A percentile compares a stretch with the other conserved stretches of the same genome.
Conservation (phyloP, 2,329 filamentous ascomycete genomes). For the Alternaria burnsii region DNA sequence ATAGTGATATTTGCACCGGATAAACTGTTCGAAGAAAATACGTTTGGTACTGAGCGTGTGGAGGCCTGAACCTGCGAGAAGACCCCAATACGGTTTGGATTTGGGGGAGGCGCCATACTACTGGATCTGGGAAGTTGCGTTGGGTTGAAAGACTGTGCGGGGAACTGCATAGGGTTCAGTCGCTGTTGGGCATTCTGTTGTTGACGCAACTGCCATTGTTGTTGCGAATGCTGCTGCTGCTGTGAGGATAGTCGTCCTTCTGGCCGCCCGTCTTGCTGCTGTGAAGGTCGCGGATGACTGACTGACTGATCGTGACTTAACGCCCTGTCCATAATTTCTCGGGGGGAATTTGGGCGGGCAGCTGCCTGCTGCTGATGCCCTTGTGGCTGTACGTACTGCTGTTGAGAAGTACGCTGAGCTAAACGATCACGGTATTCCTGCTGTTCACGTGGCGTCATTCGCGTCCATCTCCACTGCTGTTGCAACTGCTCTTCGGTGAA, state of each 20-base stretch:
- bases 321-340: no score
- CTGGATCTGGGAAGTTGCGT: not conserved
- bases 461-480: not conserved
- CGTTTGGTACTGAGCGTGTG: not conserved
- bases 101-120: not conserved
- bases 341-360: no score
- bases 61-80: not conserved
- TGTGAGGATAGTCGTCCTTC: not conserved
- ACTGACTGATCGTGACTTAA: no score
- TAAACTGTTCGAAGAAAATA: not conserved
- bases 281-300: not conserved
- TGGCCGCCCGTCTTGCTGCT: not conserved
- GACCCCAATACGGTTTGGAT: not conserved
- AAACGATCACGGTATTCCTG: not conserved
- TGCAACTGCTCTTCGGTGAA: not conserved
- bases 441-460: not conserved
- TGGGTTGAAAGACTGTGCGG: not conserved
- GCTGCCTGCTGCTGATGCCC: not conserved
- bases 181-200: not conserved
- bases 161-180: not conserved
- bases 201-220: not conserved
- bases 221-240: not conserved
- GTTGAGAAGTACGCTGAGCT: not conserved
- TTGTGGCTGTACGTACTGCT: not conserved
- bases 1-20: not conserved